A percentile compares a stretch with the other conserved stretches of the same genome.
phyloP scores from a whole-genome alignment of 306 rosid genomes.

The Cucumis melo region DNA sequence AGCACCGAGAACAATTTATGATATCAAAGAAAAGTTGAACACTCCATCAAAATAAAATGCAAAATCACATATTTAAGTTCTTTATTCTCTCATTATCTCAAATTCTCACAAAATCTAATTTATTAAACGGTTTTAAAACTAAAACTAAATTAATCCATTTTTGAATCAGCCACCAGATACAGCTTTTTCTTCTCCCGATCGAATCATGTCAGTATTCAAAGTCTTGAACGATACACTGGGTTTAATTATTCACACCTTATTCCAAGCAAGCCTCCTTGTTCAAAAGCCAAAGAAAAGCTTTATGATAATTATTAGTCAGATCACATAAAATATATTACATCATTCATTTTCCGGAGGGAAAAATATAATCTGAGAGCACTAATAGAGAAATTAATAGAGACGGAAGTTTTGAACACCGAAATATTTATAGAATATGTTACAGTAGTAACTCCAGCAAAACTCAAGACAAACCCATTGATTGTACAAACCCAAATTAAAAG shows the following conservation, averaged over 20 bases:
- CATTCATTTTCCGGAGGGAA: background rate
- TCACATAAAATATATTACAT: background rate
- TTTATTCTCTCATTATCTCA: no score
- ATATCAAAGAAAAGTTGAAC: no score
- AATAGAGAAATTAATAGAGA: background rate
- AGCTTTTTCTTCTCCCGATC: background rate
- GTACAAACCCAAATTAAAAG: background rate
- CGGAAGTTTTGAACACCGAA: background rate
- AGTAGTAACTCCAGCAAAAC: background rate
- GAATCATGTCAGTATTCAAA: background rate
- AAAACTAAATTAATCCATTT: no score
- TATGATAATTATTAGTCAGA: background rate
- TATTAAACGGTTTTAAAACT: no score
- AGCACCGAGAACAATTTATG: no score
- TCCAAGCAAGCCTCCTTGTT: background rate
- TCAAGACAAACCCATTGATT: background rate
- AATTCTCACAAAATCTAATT: no score
- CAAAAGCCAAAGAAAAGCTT: slow-evolving; percentile 3
- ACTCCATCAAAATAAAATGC: no score
- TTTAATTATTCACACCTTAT: background rate
- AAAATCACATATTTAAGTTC: no score
- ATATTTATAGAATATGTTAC: background rate
- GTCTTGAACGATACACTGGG: background rate
- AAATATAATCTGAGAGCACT: background rate
- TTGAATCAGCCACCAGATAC: no score